Evolutionary conservation across 2,329 filamentous ascomycete species (phyloP).

Genomic region (Fusarium sororula): DNA sequence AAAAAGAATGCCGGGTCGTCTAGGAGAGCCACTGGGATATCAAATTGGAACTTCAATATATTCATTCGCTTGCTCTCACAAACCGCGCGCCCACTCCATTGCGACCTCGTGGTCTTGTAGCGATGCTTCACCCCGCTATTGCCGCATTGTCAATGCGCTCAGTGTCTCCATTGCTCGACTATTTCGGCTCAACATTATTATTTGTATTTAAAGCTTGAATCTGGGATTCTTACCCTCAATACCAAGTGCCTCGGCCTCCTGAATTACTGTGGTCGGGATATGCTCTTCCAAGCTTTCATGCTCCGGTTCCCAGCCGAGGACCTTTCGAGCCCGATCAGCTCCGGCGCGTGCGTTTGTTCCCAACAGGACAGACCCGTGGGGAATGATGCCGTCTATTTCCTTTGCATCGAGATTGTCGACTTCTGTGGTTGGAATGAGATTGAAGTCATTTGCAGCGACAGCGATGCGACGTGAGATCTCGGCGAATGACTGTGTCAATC

Average conservation of each 20-base stretch:
- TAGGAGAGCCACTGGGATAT: no score
- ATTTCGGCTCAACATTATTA: neutral
- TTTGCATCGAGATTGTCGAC: conserved; percentile 43
- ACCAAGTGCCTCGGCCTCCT: conserved; percentile 29
- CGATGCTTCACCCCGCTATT: no score
- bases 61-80: no score
- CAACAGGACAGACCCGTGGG: conserved; percentile 58
- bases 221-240: neutral
- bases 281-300: conserved; percentile 57
- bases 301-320: conserved; percentile 63
- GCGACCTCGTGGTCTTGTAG: no score
- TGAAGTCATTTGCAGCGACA: conserved; percentile 33
- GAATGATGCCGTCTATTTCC: conserved; percentile 55
- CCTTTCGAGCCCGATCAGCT: conserved; percentile 58
- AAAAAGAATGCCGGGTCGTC: no score
- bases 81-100: no score
- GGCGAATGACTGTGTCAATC: conserved; percentile 32
- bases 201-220: neutral
- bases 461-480: conserved; percentile 43
- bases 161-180: conserved; percentile 3
- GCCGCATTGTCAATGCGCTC: no score
- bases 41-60: no score
- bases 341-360: conserved; percentile 65
- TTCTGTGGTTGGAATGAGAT: conserved; percentile 29
- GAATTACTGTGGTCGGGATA: conserved; percentile 36